Conservation (phyloP, 192 early-diverging fungal genomes). For the Helicostylum pulchrum region DNA sequence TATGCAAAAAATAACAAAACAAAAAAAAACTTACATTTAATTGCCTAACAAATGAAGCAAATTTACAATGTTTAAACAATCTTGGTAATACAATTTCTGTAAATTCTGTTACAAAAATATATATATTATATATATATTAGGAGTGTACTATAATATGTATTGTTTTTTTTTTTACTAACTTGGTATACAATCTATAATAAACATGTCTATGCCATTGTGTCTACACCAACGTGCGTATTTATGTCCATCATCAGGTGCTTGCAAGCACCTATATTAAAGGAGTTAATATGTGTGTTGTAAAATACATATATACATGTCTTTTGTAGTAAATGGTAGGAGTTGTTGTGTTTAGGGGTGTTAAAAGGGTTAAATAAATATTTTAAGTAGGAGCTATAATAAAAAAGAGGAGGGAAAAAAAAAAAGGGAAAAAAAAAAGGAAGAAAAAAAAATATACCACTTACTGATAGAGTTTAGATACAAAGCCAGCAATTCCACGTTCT, state of each 20-base stretch:
- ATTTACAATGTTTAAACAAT: constrained; percentile 49
- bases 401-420: neutral
- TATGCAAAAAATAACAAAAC: neutral
- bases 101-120: constrained; percentile 33
- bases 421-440: neutral
- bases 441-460: no score
- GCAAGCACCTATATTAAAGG: constrained; percentile 22
- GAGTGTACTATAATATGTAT: neutral
- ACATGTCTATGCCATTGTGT: constrained; percentile 37
- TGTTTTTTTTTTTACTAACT: constrained; percentile 32
- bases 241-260: constrained; percentile 36
- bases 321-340: no score
- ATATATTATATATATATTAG: neutral
- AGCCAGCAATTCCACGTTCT: constrained; percentile 33
- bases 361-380: no score
- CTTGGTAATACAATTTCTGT: constrained; percentile 43
- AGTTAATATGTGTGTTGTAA: neutral
- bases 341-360: no score
- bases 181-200: constrained; percentile 41
- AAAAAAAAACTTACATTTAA: constrained; percentile 36
- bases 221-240: constrained; percentile 39
- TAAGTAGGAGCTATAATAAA: neutral
- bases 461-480: constrained; percentile 39
- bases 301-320: neutral
- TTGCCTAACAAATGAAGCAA: constrained; percentile 48